Evolutionary conservation across 345 rosid genomes (phyloP).

Genomic region (Turritis glabra): DNA sequence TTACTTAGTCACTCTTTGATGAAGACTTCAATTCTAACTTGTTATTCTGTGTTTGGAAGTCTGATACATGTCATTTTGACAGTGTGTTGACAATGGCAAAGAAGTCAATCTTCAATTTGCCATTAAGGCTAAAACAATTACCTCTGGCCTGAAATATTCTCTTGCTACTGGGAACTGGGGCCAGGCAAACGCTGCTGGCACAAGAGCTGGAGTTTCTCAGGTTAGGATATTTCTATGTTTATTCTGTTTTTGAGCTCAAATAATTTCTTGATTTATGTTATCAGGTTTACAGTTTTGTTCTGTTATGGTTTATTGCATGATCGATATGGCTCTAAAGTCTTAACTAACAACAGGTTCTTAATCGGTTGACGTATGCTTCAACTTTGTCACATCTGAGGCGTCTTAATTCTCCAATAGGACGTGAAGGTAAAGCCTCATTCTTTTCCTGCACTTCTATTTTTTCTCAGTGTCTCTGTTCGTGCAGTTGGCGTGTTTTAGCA

Average conservation of each 20-base stretch:
- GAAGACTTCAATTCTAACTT: constrained; percentile 5
- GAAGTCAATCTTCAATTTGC: constrained; percentile 96
- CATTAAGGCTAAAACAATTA: constrained; percentile 96
- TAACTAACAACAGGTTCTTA: constrained; percentile 62
- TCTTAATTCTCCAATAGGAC: constrained; percentile 96
- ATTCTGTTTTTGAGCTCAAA: neutral
- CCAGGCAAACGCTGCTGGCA: constrained; percentile 98
- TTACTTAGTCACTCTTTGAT: constrained; percentile 22
- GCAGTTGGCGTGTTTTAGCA: constrained; percentile 6
- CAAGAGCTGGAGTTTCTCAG: constrained; percentile 99
- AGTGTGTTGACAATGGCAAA: constrained; percentile 97
- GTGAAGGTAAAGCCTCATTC: constrained; percentile 72
- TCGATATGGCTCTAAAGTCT: constrained; percentile 9
- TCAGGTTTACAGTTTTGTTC: constrained; percentile 10
- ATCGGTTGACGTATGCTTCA: constrained; percentile 94
- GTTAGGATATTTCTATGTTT: constrained; percentile 41
- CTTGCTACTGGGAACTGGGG: constrained; percentile 99
- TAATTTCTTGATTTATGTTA: constrained; percentile 6
- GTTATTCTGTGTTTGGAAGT: constrained; percentile 24
- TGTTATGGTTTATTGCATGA: neutral
- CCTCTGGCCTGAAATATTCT: constrained; percentile 95
- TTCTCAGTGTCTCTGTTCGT: neutral
- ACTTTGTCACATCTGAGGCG: constrained; percentile 95
- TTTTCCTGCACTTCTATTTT: constrained; percentile 10
- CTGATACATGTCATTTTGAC: constrained; percentile 26